These are phyloP conservation scores for Tricholoma flavovirens DNA, from an alignment of 768 basidiomycete genomes.

Conservation along the genomic window DNA sequence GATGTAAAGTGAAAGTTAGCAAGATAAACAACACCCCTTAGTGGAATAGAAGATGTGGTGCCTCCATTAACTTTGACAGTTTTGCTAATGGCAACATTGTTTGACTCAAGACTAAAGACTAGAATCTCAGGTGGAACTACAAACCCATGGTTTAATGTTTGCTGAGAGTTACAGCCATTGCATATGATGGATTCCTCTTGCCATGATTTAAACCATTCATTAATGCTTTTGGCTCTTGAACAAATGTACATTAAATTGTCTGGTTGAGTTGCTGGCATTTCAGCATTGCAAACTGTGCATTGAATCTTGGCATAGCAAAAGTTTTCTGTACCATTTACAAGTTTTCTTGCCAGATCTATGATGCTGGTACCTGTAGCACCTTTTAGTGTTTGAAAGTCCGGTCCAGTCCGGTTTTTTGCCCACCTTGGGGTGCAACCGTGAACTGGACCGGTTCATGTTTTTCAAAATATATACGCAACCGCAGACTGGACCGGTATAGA, in stretches of 20 bases:
- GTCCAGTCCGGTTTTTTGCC: too few species aligned
- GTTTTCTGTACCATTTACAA: not conserved
- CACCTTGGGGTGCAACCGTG: too few species aligned
- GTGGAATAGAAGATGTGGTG: not conserved
- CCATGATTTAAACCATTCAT: not conserved
- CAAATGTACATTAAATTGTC: not conserved
- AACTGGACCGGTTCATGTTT: too few species aligned
- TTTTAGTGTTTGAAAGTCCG: too few species aligned
- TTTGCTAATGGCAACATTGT: not conserved
- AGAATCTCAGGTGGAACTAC: not conserved
- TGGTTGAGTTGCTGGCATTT: not conserved
- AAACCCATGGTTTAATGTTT: not conserved
- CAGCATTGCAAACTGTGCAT: not conserved
- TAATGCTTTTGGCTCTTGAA: not conserved
- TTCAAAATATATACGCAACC: too few species aligned
- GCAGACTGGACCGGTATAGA: too few species aligned
- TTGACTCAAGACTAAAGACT: too few species aligned
- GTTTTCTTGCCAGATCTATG: not conserved
- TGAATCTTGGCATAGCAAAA: not conserved
- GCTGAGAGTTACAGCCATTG: not conserved
- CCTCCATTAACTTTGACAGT: not conserved
- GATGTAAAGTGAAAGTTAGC: constrained; percentile 6
- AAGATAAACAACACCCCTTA: constrained; percentile 8
- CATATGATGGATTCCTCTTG: not conserved
- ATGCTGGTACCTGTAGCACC: not conserved